Base-by-base conservation (phyloP, 2,329 filamentous ascomycete genomes). In the Diaporthe aspalathi region DNA sequence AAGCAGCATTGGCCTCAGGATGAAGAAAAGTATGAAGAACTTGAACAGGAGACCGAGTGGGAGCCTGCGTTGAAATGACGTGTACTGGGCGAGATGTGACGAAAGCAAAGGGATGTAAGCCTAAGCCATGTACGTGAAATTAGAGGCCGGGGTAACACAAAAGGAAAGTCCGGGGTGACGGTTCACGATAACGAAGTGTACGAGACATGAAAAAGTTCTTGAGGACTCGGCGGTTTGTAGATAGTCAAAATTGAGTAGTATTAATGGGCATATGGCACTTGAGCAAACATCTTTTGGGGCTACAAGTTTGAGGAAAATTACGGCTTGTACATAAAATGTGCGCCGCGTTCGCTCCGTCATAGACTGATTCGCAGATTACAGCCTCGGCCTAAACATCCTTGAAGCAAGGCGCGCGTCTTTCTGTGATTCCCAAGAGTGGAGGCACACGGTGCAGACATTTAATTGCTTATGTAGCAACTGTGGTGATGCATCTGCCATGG, bases 21-120 rank as follows among this genome's bases (percentile, higher is more conserved):
- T 72, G 52, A 72, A 63, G 38, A 62, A 27, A 24, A 72, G 70
- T 3, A 62, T 72, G 32, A 32, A 27, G n/a, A 62, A 32, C 22
- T 8, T 71, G 32, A 65, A 60, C 20, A 29, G 54, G 16, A 65
- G 45, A 38, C 40, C 66, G 1, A 57, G 66, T 24, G 66, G 52
- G 11, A 47, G 20, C 6, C 43, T 56, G 29, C 14, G 22, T 11
- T 68, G 52, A 68, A 35, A 11, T 9, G 12, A 16, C 14, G 9
- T 35, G n/a, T 22, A 45, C 24, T 24, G 35, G 6, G 9, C 35
- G 35, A 9, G 38, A 3, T 29, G 20, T 29, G 35, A 32, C 35
- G 49, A 35, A 50, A 17, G 2, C 9, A 32, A 50, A 20, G 27
- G 9, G 17, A 47, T 52, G 47, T 43, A 52, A 38, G 14, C 16